These are phyloP conservation scores for Diaporthe ampelina DNA, from an alignment of 2,329 filamentous ascomycete genomes.

Conservation along the genomic window DNA sequence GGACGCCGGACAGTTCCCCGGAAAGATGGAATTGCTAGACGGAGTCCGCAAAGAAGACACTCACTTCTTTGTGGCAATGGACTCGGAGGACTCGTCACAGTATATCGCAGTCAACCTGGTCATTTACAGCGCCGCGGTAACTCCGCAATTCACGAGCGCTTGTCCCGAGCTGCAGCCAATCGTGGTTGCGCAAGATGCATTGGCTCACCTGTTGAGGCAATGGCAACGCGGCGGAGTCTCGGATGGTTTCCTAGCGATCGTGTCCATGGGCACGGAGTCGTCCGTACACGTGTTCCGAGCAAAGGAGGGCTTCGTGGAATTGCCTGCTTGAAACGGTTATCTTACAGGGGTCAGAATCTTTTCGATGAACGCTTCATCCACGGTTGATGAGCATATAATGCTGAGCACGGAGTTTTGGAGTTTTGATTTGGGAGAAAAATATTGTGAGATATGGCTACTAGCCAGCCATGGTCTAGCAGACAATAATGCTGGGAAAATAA, in stretches of 20 bases:
- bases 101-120: slow-evolving; percentile 20
- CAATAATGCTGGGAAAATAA: not conserved
- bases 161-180: not conserved
- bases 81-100: not conserved
- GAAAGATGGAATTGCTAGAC: slow-evolving; percentile 1
- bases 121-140: not conserved
- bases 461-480: not conserved
- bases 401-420: slow-evolving; percentile 9
- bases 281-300: slow-evolving; percentile 2
- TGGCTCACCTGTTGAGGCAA: slow-evolving; percentile 11
- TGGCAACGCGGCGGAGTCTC: not conserved
- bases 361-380: not conserved
- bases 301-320: not conserved
- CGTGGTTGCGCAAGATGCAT: slow-evolving; percentile 15
- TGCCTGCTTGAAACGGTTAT: not conserved
- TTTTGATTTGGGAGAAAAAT: not conserved
- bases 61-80: not conserved
- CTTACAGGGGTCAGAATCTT: fast-evolving
- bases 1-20: slow-evolving; percentile 11
- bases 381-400: not conserved
- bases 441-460: not conserved
- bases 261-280: not conserved
- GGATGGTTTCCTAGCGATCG: not conserved
- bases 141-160: not conserved
- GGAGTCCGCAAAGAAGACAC: slow-evolving; percentile 2